phyloP scores from a whole-genome alignment of 148 eudicot genomes.

The Dysphania ambrosioides region DNA sequence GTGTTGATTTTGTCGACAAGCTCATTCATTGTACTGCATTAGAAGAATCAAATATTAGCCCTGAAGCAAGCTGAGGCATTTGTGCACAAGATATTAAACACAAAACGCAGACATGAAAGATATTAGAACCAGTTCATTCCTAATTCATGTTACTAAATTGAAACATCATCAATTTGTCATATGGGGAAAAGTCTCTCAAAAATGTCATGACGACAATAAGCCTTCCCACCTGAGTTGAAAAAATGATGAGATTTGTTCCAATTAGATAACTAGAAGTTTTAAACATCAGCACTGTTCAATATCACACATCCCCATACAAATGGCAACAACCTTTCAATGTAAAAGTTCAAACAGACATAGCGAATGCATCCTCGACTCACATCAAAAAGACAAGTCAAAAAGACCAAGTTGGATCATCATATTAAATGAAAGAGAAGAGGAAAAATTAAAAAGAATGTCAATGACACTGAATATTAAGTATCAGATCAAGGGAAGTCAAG shows the following conservation, averaged over 20 bases:
- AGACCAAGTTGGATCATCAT: too few species aligned
- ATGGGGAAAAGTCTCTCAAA: background rate
- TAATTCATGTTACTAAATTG: background rate
- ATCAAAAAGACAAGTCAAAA: too few species aligned
- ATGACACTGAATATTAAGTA: too few species aligned
- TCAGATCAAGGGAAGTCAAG: background rate
- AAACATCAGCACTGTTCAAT: background rate
- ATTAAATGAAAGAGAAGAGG: background rate
- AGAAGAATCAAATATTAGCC: background rate
- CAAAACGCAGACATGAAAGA: background rate
- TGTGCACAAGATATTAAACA: too few species aligned
- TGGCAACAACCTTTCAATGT: background rate
- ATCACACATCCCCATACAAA: background rate
- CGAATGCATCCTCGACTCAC: too few species aligned
- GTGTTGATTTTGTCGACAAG: conserved; percentile 82
- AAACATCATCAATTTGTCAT: background rate
- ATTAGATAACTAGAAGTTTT: background rate
- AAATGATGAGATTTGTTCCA: background rate
- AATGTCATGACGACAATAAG: background rate
- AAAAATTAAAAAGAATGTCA: too few species aligned
- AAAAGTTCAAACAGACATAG: too few species aligned
- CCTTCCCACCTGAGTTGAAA: background rate
- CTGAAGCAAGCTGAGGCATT: background rate
- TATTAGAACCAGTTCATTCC: background rate
- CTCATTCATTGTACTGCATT: conserved; percentile 83